Evolutionary conservation across 306 rosid species (phyloP).

Genomic region (Dryas alaskensis): DNA sequence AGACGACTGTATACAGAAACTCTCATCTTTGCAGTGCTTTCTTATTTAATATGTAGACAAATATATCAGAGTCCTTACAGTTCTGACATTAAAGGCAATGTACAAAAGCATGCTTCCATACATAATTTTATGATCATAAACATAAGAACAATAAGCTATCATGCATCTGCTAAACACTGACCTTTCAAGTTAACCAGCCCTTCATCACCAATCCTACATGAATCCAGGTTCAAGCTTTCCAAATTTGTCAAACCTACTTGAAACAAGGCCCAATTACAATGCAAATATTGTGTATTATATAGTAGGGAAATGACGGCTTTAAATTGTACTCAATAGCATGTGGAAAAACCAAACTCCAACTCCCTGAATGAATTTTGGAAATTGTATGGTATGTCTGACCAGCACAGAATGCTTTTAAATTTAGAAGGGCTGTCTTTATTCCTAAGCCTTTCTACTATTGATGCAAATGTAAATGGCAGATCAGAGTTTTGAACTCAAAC

Average conservation of each 20-base stretch:
- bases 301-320: not conserved
- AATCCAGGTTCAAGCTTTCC: constrained; percentile 91
- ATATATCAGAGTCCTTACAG: not conserved
- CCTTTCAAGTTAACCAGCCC: constrained; percentile 81
- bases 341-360: not conserved
- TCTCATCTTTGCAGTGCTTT: not conserved
- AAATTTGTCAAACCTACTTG: constrained; percentile 65
- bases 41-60: not conserved
- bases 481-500: not conserved
- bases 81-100: not conserved
- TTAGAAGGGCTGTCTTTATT: not conserved
- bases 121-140: constrained; percentile 11
- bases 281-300: not conserved
- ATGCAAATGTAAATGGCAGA: constrained; percentile 5
- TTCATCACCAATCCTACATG: constrained; percentile 75
- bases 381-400: not conserved
- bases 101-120: not conserved
- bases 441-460: constrained; percentile 5
- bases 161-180: constrained; percentile 33
- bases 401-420: not conserved
- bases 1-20: not conserved
- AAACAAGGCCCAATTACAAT: constrained; percentile 12
- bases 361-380: not conserved
- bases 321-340: not conserved
- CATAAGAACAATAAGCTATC: not conserved